phyloP scores from a whole-genome alignment of 176 grass and related monocot genomes.

The Zoysia pacifica region DNA sequence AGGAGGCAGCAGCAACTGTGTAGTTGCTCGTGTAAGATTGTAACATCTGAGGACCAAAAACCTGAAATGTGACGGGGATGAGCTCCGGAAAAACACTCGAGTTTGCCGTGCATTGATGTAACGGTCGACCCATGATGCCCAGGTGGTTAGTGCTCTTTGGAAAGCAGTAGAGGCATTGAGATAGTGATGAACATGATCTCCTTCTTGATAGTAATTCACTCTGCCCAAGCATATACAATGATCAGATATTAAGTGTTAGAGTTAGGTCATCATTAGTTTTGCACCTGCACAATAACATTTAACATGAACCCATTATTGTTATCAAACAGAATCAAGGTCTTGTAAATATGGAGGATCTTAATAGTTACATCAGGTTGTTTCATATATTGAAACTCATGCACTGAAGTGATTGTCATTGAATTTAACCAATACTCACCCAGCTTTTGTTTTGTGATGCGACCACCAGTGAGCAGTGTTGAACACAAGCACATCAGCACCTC shows the following conservation, averaged over 20 bases:
- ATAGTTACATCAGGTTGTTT: constrained; percentile 13
- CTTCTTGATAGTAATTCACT: constrained; percentile 93
- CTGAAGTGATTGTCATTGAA: neutral
- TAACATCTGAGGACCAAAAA: constrained; percentile 30
- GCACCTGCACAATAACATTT: neutral
- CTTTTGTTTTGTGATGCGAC: constrained; percentile 97
- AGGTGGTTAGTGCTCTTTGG: constrained; percentile 70
- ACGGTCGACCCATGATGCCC: constrained; percentile 76
- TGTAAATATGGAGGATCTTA: constrained; percentile 2
- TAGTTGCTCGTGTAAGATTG: neutral
- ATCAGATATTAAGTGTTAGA: neutral
- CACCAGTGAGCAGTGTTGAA: constrained; percentile 99
- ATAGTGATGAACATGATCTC: constrained; percentile 54
- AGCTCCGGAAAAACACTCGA: constrained; percentile 87
- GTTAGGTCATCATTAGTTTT: neutral
- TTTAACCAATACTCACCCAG: constrained; percentile 57
- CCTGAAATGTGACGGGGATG: constrained; percentile 90
- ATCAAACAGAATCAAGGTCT: neutral
- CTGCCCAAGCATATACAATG: constrained; percentile 48
- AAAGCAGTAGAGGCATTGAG: constrained; percentile 71
- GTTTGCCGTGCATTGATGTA: constrained; percentile 58
- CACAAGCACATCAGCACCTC: constrained; percentile 74
- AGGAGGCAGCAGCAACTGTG: neutral
- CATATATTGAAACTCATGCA: neutral
- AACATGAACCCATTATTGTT: neutral